phyloP scores from a whole-genome alignment of 2,329 filamentous ascomycete genomes.

The Chaetomiaceae sp. region DNA sequence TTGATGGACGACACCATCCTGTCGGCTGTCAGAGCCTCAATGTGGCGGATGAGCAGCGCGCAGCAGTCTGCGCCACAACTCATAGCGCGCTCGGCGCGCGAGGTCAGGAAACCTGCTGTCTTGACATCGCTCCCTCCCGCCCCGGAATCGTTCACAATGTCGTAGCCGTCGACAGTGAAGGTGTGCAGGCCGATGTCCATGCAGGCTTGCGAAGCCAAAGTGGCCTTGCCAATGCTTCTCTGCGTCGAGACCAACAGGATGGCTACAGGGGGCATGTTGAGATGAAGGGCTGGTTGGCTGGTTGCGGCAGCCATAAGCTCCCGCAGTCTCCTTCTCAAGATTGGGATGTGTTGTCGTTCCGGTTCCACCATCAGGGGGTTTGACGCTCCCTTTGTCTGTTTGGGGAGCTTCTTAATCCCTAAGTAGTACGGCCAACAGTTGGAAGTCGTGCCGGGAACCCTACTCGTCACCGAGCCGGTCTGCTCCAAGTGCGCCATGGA shows the following conservation, averaged over 20 bases:
- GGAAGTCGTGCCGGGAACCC: conserved; percentile 67
- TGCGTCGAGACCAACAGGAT: conserved; percentile 88
- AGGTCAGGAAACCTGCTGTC: conserved; percentile 84
- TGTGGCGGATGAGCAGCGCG: conserved; percentile 76
- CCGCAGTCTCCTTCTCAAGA: conserved; percentile 64
- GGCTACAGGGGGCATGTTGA: conserved; percentile 81
- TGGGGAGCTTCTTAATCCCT: conserved; percentile 63
- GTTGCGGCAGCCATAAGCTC: conserved; percentile 85
- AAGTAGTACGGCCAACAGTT: conserved; percentile 90
- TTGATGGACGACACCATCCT: conserved; percentile 80
- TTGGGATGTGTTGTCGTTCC: conserved; percentile 47
- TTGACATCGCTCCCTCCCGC: conserved; percentile 86
- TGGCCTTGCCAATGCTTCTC: conserved; percentile 87
- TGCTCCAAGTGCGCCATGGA: conserved; percentile 84
- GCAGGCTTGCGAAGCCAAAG: conserved; percentile 68
- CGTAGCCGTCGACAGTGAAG: conserved; percentile 84
- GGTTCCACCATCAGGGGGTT: conserved; percentile 38
- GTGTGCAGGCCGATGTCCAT: conserved; percentile 85
- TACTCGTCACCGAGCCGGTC: conserved; percentile 78
- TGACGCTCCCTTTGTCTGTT: conserved; percentile 35
- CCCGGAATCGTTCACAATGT: conserved; percentile 86
- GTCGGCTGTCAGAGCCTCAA: conserved; percentile 87
- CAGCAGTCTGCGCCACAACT: conserved; percentile 81
- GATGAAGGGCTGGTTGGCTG: conserved; percentile 76
- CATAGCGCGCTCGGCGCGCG: conserved; percentile 80